Evolutionary conservation across 805 yeast species (phyloP).

Genomic region (Cyberlindnera mycetangii): DNA sequence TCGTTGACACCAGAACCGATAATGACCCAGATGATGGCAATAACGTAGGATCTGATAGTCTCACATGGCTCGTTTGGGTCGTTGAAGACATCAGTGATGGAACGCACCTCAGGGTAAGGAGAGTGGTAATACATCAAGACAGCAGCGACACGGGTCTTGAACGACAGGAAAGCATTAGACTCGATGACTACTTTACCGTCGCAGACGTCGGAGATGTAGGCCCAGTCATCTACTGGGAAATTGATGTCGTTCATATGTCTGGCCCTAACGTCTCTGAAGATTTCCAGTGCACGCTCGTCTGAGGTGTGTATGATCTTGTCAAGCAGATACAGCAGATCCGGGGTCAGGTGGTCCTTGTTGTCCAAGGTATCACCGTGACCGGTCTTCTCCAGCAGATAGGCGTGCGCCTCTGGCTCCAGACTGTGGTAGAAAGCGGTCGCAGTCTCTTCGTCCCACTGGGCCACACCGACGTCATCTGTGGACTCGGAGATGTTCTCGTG

Average conservation of each 20-base stretch:
- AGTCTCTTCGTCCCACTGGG: conserved; percentile 14
- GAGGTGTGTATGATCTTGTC: conserved; percentile 21
- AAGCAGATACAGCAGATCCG: conserved; percentile 16
- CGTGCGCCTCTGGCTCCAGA: conserved; percentile 5
- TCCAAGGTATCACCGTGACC: conserved; percentile 17
- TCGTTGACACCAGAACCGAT: conserved; percentile 55
- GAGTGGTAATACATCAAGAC: conserved; percentile 34
- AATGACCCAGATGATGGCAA: conserved; percentile 44
- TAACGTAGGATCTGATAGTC: conserved; percentile 41
- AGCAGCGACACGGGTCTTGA: conserved; percentile 12
- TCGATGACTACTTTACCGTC: conserved; percentile 4
- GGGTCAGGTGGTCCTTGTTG: conserved; percentile 13
- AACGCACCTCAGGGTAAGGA: conserved; percentile 67
- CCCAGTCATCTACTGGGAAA: conserved; percentile 33
- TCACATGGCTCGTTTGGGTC: conserved; percentile 47
- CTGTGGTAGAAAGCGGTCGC: conserved; percentile 10
- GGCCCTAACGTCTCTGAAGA: conserved; percentile 35
- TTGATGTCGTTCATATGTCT: conserved; percentile 48
- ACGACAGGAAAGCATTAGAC: conserved; percentile 5
- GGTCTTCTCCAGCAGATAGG: conserved; percentile 14
- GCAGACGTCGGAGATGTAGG: conserved; percentile 5
- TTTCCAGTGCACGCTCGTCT: conserved; percentile 24
- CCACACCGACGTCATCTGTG: conserved; percentile 1
- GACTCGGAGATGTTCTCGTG: conserved; percentile 2
- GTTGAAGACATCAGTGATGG: conserved; percentile 52